A percentile compares a stretch with the other conserved stretches of the same genome.
Evolutionary conservation across 495 filamentous ascomycete species (phyloP).

Genomic region (Neurospora intermedia): DNA sequence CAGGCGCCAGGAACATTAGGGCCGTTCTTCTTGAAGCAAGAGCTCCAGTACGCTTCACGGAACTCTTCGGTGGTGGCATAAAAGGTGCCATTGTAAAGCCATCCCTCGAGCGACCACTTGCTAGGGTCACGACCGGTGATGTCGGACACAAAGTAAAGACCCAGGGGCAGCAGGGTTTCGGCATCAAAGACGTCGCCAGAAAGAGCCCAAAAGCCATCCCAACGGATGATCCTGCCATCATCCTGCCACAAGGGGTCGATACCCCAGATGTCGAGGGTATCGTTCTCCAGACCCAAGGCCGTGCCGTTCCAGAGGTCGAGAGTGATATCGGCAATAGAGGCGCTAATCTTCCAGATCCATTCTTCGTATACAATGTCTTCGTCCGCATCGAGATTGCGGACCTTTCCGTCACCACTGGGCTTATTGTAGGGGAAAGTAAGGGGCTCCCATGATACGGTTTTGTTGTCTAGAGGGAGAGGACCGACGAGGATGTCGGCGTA

Average conservation of each 20-base stretch:
- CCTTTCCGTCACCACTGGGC: constrained; percentile 21
- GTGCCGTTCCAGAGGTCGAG: constrained; percentile 24
- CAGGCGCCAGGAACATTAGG: constrained; percentile 37
- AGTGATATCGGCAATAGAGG: constrained; percentile 18
- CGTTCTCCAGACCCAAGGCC: constrained; percentile 19
- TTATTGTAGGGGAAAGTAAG: constrained; percentile 34
- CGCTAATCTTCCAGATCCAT: constrained; percentile 21
- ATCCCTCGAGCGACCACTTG: constrained; percentile 37
- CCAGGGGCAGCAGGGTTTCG: constrained; percentile 31
- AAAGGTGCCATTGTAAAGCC: constrained; percentile 40
- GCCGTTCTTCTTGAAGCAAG: constrained; percentile 32
- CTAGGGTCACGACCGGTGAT: constrained; percentile 35
- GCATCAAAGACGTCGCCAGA: constrained; percentile 26
- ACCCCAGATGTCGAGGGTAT: constrained; percentile 30
- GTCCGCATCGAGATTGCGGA: constrained; percentile 32
- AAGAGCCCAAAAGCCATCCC: constrained; percentile 31
- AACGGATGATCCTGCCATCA: constrained; percentile 28
- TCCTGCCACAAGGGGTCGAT: constrained; percentile 33
- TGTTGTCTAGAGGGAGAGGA: constrained; percentile 35
- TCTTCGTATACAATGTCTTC: constrained; percentile 8
- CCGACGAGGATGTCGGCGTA: constrained; percentile 37
- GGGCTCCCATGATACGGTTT: constrained; percentile 25
- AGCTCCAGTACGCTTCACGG: constrained; percentile 26
- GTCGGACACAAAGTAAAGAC: constrained; percentile 31
- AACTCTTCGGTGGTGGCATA: constrained; percentile 38